Base-by-base conservation (phyloP, 768 basidiomycete species). In the Phylloporus rhodoxanthus region DNA sequence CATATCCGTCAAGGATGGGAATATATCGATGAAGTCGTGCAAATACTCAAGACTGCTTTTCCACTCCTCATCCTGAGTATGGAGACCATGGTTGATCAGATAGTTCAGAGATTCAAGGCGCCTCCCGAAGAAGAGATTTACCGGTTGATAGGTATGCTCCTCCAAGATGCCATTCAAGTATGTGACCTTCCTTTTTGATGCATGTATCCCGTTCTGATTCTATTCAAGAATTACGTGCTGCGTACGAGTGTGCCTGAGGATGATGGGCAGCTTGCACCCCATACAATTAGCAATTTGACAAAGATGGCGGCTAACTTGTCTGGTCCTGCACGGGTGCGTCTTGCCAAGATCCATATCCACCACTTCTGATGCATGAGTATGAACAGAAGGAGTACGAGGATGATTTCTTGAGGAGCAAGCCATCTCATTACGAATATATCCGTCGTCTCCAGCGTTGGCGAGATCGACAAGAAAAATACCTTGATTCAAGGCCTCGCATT, bases 51-150 rank as follows among this genome's bases (percentile, higher is more conserved):
- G 72, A 96, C 95, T 0, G 85, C 91, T 0, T 96, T 94, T 75
- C 96, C 96, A 0, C 77, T 99, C 7, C 78, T 99, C 30, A 90
- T 95, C 26, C 74, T 98, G 19, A 96, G 92, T 49, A 76, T 99
- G 76, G 96, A 99, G 71, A 94, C 91, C 14, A 87, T 97, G 78
- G 87, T 94, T 4, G 96, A 99, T 57, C 93, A 97, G 68, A 87
- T 99, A 55, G 77, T 82, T 19, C 79, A 83, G 51, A 81, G 92
- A 45, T 95, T 97, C 72, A 95, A 96, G 66, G 81, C 87, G 2
- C 76, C 80, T 1, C 78, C 82, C 2, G 96, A 99, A 51, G 96
- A 99, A 68, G 94, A 97, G 56, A 84, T 93, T 7, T 97, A 97
- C 69, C 81, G 96, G 15, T 81, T 91, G 58, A 81, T 93, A 39